Evolutionary conservation across 768 basidiomycete species (phyloP).

Genomic region (Solioccasus polychromus): DNA sequence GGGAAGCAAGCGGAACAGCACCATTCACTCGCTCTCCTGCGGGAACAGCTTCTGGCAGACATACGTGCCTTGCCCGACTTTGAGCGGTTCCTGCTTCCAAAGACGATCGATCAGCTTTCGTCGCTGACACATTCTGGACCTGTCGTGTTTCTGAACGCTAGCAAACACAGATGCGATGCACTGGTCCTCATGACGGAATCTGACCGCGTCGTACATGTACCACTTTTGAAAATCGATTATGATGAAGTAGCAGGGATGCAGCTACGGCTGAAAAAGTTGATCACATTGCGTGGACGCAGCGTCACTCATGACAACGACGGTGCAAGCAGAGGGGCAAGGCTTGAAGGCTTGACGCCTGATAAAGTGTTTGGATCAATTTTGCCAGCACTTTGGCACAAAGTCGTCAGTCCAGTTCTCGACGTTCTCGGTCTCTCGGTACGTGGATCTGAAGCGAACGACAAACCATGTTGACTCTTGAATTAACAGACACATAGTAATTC

Average conservation of each 20-base stretch:
- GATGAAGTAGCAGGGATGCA: not conserved
- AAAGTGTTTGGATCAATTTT: not conserved
- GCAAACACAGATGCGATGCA: too few relatives aligned
- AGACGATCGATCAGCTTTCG: too few relatives aligned
- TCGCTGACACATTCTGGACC: too few relatives aligned
- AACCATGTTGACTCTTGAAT: not conserved
- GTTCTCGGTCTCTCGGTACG: not conserved
- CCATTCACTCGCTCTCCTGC: too few relatives aligned
- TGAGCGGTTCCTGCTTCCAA: not conserved
- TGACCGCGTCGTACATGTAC: too few relatives aligned
- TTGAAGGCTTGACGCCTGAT: not conserved
- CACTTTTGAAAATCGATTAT: too few relatives aligned
- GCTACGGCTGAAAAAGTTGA: not conserved
- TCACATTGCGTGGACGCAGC: not conserved
- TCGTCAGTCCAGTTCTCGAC: not conserved
- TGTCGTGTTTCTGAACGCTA: too few relatives aligned
- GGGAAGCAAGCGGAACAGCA: too few relatives aligned
- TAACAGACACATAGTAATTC: too few relatives aligned
- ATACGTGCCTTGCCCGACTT: not conserved
- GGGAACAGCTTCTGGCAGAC: too few relatives aligned
- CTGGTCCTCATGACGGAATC: too few relatives aligned
- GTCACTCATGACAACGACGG: not conserved
- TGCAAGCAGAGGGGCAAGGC: not conserved
- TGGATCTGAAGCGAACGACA: too few relatives aligned
- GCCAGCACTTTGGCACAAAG: not conserved